These are phyloP conservation scores for Salvia sclarea DNA, from an alignment of 305 asterid genomes.

Conservation along the genomic window DNA sequence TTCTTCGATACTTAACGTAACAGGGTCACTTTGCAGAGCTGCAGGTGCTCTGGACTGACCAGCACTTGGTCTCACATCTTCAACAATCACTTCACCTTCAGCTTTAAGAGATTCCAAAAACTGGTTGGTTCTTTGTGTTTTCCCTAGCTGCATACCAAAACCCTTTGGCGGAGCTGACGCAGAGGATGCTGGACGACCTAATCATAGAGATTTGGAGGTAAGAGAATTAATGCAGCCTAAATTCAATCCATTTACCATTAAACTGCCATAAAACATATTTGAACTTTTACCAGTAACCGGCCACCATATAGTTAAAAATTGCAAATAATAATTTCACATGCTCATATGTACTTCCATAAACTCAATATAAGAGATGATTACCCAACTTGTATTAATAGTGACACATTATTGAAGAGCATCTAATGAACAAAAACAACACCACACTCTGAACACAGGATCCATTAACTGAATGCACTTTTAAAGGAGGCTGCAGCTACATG, in stretches of 20 bases:
- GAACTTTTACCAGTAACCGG: conserved; percentile 17
- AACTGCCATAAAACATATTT: not conserved
- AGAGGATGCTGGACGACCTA: conserved; percentile 79
- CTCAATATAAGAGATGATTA: not conserved
- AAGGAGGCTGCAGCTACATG: not conserved
- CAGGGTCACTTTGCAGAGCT: conserved; percentile 81
- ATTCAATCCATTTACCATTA: conserved; percentile 5
- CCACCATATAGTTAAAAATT: not conserved
- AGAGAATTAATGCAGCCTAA: conserved; percentile 24
- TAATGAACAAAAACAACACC: conserved; percentile 2
- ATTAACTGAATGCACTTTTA: conserved; percentile 18
- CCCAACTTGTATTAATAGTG: not conserved
- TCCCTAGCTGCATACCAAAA: conserved; percentile 92
- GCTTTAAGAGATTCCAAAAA: conserved; percentile 91
- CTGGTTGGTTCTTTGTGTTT: conserved; percentile 81
- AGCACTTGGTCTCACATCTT: conserved; percentile 77
- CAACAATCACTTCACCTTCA: conserved; percentile 90
- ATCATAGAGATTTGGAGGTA: conserved; percentile 28
- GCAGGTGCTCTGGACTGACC: conserved; percentile 76
- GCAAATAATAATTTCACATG: not conserved
- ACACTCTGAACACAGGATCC: conserved; percentile 22
- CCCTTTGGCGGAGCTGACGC: conserved; percentile 93
- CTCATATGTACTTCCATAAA: too few species aligned
- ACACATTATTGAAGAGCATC: conserved; percentile 7
- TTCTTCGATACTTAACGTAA: conserved; percentile 83